Evolutionary conservation across 345 rosid genomes (phyloP).

Genomic region (Trapa incisa): DNA sequence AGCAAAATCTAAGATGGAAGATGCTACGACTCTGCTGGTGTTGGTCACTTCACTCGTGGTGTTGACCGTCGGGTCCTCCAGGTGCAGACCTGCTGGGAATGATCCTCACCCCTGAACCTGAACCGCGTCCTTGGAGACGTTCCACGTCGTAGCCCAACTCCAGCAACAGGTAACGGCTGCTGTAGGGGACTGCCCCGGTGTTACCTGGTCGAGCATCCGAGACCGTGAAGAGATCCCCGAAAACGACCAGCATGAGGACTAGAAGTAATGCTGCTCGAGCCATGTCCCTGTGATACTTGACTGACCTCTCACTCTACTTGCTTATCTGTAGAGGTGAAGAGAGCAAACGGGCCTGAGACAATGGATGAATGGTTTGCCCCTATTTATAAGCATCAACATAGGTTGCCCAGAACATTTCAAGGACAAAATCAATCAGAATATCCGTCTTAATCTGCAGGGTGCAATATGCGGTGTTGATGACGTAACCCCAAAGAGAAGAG

Average conservation of each 20-base stretch:
- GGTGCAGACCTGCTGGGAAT: not conserved
- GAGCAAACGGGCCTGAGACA: not conserved
- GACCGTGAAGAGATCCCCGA: not conserved
- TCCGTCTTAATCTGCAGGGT: not conserved
- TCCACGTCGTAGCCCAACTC: not conserved
- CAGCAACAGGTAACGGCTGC: not conserved
- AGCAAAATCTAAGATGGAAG: no score
- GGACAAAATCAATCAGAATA: no score
- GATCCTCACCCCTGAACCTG: not conserved
- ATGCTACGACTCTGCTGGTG: no score
- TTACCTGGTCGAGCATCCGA: not conserved
- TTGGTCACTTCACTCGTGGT: not conserved
- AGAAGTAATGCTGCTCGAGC: not conserved
- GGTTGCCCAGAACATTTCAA: no score
- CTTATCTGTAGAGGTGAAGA: not conserved
- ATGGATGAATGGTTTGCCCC: no score
- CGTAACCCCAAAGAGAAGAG: not conserved
- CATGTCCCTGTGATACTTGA: not conserved
- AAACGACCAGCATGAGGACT: not conserved
- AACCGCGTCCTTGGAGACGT: not conserved
- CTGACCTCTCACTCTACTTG: not conserved
- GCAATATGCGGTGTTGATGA: not conserved
- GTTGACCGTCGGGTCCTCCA: slow-evolving; percentile 1
- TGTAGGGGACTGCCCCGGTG: not conserved
- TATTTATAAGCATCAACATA: no score